Base-by-base conservation (phyloP, 371 early-diverging fungal species). In the Apophysomyces variabilis region DNA sequence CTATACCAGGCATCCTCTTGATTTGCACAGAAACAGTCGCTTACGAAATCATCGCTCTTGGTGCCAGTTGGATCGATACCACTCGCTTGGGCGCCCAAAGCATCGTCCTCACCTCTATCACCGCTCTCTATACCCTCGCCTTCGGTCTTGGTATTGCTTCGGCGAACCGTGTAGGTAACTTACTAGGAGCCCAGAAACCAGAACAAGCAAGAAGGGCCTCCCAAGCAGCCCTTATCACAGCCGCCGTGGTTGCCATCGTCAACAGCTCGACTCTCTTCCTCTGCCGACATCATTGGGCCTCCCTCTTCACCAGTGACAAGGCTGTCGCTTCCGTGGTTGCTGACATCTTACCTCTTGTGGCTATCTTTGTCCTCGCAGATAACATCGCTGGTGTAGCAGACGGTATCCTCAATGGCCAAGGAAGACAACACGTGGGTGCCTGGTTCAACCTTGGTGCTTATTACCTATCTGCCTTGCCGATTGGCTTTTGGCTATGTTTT, bases 21-120 rank as follows among this genome's bases (percentile, higher is more conserved):
- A 76, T 86, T 7, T 89, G 90, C 72, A 71, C 68, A 5, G 92
- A 91, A 64, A 86, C 88, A 71, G 89, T 88, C 87, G 82, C 83
- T 2, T 79, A 76, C 60, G 79, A 79, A 58, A 74, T 79, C 36
- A 66, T 80, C 43, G 94, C 93, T 0, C 72, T 96, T 57, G 90
- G 88, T 0, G 91, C 94, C 2, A 87, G 89, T 56, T 89, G 88
- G 72, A 75, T 96, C n/a, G 93, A 95, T 38, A 89, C 87, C 21
- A 69, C 76, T 7, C 77, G 86, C n/a, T 81, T 95, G 44, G 95
- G 95, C 7, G 93, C 95, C 13, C 95, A 95, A 66, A 86, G 90
- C 54, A 83, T 95, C 38, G 84, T 91, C 21, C 77, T 95, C 44
- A 92, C 90, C 38, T 91, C 93, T 0, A 83, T 85, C 18, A 74